Evolutionary conservation across 2,329 filamentous ascomycete genomes (phyloP), one percentile per base, ranked within the genome.

Genomic region (Penicillium sp.): DNA sequence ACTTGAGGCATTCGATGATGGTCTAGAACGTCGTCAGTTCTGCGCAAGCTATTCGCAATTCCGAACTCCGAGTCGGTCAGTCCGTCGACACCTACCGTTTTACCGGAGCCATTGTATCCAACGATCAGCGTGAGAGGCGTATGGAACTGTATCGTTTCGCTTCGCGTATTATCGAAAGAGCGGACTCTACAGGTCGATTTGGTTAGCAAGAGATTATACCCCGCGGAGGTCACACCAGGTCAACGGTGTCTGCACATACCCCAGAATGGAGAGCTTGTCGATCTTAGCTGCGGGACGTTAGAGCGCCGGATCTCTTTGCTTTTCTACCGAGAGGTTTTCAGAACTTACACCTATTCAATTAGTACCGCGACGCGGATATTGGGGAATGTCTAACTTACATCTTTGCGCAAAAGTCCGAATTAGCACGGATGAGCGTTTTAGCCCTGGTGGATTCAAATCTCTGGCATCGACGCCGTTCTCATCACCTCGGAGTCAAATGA

Each of bases 1-100:
- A 99, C 71, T 97, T 97, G 68, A 99, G 88, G 72, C 92, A 96
- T 75, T 99, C 94, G 75, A 99, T 99, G 69, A 99, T 96, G 54
- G 94, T 97, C 79, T 83, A 53, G 11, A 18, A 21, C 42, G 24
- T 3, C 38, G 55, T 63, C 18, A 62, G 56, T 38, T 31, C 40
- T 38, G 34, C n/a, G 13, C n/a, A 36, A 36, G 16, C 45, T 48
- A 5, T 14, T 42, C 34, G 32, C 16, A 22, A 13, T n/a, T 29
- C 22, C 5, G 11, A 38, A 13, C 14, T 29, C 22, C 5, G 11
- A 38, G n/a, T 21, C 21, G 22, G 5, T 29, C 7, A 38, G 16
- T 39, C 34, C n/a, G 42, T 18, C n/a, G 29, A n/a, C 59, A 43
- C 72, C 42, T 75, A 83, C 81, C 9, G 94, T 99, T 78, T 99